Percentiles rank a stretch among this genome's conserved stretches.
phyloP scores from a whole-genome alignment of 2,329 filamentous ascomycete genomes.

The Macroventuria anomochaeta region DNA sequence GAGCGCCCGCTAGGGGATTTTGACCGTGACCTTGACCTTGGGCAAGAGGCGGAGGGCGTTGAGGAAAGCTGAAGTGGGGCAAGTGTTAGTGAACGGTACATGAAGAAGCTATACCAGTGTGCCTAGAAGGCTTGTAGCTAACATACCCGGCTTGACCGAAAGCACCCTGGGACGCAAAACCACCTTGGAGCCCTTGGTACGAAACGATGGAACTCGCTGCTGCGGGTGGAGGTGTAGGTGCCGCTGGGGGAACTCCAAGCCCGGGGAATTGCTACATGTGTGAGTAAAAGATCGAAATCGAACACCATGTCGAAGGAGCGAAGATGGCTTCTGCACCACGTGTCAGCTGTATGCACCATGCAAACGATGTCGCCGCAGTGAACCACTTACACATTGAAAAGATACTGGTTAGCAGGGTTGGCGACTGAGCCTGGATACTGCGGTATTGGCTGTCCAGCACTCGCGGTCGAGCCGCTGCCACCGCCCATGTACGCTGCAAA shows the following conservation, averaged over 20 bases:
- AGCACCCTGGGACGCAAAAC: conserved; percentile 14
- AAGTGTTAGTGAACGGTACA: background rate
- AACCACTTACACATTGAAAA: conserved; percentile 37
- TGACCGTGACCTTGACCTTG: conserved; percentile 14
- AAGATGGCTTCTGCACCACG: conserved; percentile 15
- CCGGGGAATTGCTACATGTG: conserved; percentile 30
- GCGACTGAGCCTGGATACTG: conserved; percentile 28
- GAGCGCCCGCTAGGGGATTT: conserved; percentile 2
- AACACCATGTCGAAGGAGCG: background rate
- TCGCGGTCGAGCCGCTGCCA: conserved; percentile 14
- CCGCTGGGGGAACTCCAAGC: conserved; percentile 30
- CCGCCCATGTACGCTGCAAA: conserved; percentile 42
- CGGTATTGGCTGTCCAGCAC: conserved; percentile 22
- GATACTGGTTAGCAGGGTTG: conserved; percentile 28
- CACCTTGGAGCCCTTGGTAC: conserved; percentile 24
- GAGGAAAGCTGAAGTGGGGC: conserved; percentile 14
- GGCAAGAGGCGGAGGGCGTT: conserved; percentile 28
- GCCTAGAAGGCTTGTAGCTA: no score
- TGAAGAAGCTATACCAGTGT: background rate
- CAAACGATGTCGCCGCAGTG: background rate
- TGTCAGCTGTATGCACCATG: conserved; percentile 12
- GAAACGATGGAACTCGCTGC: conserved; percentile 29
- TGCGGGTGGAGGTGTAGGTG: conserved; percentile 37
- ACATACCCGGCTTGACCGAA: conserved; percentile 17
- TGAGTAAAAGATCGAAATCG: conserved; percentile 10